Conservation (phyloP, 2,329 filamentous ascomycete species). For the Akanthomyces muscarius region DNA sequence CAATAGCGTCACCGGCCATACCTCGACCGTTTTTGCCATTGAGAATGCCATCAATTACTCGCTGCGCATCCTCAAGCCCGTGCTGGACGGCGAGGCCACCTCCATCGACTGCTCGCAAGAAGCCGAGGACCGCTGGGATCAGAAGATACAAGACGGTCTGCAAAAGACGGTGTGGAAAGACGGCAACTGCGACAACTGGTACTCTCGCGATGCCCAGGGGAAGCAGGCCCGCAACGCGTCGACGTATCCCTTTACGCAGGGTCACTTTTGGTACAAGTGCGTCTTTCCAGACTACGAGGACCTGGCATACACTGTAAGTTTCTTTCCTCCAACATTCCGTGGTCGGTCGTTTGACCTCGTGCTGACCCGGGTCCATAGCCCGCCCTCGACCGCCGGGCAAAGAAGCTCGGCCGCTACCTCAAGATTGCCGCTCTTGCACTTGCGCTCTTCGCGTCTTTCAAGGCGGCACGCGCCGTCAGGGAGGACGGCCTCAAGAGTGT, state of each 20-base stretch:
- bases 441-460: slow-evolving; percentile 5
- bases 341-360: background rate
- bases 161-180: slow-evolving; percentile 32
- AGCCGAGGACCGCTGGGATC: slow-evolving; percentile 33
- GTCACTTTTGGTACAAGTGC: slow-evolving; percentile 33
- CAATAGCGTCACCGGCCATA: slow-evolving; percentile 60
- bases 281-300: slow-evolving; percentile 34
- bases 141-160: slow-evolving; percentile 31
- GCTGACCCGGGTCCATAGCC: slow-evolving; percentile 2
- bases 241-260: slow-evolving; percentile 35
- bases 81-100: slow-evolving; percentile 32
- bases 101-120: slow-evolving; percentile 30
- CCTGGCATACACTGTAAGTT: slow-evolving; percentile 31
- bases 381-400: background rate
- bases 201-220: slow-evolving; percentile 26
- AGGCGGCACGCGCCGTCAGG: slow-evolving; percentile 1
- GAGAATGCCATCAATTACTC: slow-evolving; percentile 61
- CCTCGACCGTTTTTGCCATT: slow-evolving; percentile 53
- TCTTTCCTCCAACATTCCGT: background rate
- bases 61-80: slow-evolving; percentile 53
- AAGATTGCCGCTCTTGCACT: slow-evolving; percentile 6
- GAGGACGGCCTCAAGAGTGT: slow-evolving; percentile 11
- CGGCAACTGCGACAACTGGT: slow-evolving; percentile 37
- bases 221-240: slow-evolving; percentile 31
- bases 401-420: background rate